phyloP scores from a whole-genome alignment of 306 rosid species.

The Heteromeles arbutifolia region DNA sequence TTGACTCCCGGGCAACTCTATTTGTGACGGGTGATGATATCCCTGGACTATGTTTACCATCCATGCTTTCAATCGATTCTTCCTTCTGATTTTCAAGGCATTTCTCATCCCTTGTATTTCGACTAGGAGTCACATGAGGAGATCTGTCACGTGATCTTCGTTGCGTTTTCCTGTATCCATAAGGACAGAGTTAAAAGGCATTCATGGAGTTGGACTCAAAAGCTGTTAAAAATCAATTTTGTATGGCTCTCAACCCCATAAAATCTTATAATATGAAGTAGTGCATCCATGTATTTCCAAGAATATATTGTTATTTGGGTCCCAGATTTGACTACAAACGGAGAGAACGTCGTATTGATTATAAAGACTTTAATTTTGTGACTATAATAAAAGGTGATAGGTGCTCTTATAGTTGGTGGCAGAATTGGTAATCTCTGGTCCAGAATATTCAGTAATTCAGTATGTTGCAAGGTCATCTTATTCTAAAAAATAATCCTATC shows the following conservation, averaged over 20 bases:
- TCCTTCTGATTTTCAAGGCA: conserved; percentile 39
- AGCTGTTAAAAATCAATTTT: neutral
- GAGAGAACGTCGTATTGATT: neutral
- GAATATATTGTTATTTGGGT: neutral
- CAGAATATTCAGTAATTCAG: neutral
- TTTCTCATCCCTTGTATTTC: conserved; percentile 27
- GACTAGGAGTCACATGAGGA: conserved; percentile 40
- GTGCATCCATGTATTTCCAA: neutral
- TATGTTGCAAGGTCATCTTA: neutral
- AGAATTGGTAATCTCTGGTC: neutral
- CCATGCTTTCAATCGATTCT: conserved; percentile 72
- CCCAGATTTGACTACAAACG: neutral
- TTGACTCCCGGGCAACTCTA: conserved; percentile 46
- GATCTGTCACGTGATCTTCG: conserved; percentile 43
- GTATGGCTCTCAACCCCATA: neutral
- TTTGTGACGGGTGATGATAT: conserved; percentile 48
- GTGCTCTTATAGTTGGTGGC: neutral
- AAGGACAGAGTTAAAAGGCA: conserved; percentile 3
- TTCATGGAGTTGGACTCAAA: conserved; percentile 12
- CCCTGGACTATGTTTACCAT: conserved; percentile 35
- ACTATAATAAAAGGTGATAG: neutral
- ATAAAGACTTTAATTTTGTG: neutral
- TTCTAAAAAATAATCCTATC: neutral
- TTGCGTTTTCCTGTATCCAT: conserved; percentile 39
- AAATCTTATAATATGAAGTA: neutral